These are phyloP conservation scores for Tolypocladium ophioglossoides DNA, from an alignment of 2,329 filamentous ascomycete genomes.

Conservation along the genomic window DNA sequence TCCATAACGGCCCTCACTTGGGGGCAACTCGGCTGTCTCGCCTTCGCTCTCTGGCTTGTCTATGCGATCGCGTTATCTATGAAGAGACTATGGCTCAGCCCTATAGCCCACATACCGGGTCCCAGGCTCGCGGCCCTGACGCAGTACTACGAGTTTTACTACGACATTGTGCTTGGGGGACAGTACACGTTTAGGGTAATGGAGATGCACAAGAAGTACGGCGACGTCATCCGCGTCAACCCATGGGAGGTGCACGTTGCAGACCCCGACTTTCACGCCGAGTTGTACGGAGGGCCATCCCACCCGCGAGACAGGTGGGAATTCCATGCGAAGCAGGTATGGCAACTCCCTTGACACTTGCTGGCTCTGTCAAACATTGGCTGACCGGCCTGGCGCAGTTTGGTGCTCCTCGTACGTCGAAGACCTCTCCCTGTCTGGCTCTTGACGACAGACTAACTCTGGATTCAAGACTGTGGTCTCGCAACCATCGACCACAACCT, in stretches of 20 bases:
- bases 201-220: slow-evolving; percentile 30
- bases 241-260: slow-evolving; percentile 29
- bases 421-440: not conserved
- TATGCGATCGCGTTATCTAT: slow-evolving; percentile 18
- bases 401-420: slow-evolving; percentile 20
- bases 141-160: slow-evolving; percentile 31
- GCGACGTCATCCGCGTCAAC: slow-evolving; percentile 28
- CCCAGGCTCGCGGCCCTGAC: slow-evolving; percentile 27
- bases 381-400: slow-evolving; percentile 13
- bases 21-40: slow-evolving; percentile 14
- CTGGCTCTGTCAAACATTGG: not conserved
- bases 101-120: slow-evolving; percentile 26
- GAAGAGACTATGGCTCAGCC: slow-evolving; percentile 25
- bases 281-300: slow-evolving; percentile 23
- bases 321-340: slow-evolving; percentile 25
- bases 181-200: slow-evolving; percentile 31
- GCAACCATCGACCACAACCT: slow-evolving; percentile 24
- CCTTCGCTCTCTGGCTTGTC: slow-evolving; percentile 15
- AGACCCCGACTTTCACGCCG: slow-evolving; percentile 27
- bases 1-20: slow-evolving; percentile 12
- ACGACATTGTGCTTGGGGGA: slow-evolving; percentile 29
- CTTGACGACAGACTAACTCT: not conserved
- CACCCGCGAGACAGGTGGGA: slow-evolving; percentile 21
- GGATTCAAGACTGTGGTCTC: slow-evolving; percentile 18
- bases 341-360: slow-evolving; percentile 2